Evolutionary conservation across 169 alveolate species (phyloP).

Genomic region (Fabrea salina): DNA sequence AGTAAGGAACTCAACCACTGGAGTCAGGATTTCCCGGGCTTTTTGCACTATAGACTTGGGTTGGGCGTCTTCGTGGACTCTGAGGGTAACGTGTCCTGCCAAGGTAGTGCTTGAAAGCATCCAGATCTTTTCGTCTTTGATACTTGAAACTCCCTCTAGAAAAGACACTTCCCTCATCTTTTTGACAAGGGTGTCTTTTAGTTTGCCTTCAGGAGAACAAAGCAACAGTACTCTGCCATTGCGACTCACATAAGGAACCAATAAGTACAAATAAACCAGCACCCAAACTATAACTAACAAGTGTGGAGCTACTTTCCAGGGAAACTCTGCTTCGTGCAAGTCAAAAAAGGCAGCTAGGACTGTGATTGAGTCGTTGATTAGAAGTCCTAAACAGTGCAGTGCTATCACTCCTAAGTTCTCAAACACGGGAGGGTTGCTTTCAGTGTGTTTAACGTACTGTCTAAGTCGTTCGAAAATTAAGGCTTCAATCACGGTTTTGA

Average conservation of each 20-base stretch:
- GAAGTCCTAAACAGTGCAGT: not conserved
- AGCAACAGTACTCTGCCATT: not conserved
- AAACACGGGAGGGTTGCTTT: not conserved
- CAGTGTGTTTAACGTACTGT: not conserved
- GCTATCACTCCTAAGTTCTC: slow-evolving; percentile 20
- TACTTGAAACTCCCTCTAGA: not conserved
- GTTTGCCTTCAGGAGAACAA: slow-evolving; percentile 10
- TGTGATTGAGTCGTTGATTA: not conserved
- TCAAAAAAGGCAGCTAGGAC: not conserved
- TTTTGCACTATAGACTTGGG: not conserved
- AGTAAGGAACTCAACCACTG: not conserved
- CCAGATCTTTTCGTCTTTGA: slow-evolving; percentile 24
- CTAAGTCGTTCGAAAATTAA: too few species aligned
- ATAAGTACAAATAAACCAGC: not conserved
- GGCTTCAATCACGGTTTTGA: not conserved
- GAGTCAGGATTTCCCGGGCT: not conserved
- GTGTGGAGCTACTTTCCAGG: not conserved
- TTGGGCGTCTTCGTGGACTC: not conserved
- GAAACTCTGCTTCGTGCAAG: not conserved
- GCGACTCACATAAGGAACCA: not conserved
- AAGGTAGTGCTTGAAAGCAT: not conserved
- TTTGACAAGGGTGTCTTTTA: not conserved
- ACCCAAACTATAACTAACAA: not conserved
- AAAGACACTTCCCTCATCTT: slow-evolving; percentile 5
- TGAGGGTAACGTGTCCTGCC: not conserved